Percentiles rank a stretch among this genome's conserved stretches.
Evolutionary conservation across 208 protist genomes (phyloP).

Genomic region (Zelonia costaricensis): DNA sequence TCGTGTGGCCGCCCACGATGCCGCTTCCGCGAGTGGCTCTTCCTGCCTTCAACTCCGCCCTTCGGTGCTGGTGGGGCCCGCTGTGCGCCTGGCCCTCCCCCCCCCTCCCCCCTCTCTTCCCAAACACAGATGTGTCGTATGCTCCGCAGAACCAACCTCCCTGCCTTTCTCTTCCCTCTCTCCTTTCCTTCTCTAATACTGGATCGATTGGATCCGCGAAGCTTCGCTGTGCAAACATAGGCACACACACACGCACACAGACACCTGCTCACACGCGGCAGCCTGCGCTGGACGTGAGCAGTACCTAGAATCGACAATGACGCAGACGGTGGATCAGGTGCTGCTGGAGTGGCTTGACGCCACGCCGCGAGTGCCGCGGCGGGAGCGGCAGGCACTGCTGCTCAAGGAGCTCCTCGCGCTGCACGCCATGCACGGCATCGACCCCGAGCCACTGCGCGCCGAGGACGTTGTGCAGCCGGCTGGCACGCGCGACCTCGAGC

Average conservation of each 20-base stretch:
- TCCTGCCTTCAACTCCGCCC: no score
- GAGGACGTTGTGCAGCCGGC: background rate
- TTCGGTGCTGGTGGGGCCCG: no score
- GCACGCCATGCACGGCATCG: constrained; percentile 2
- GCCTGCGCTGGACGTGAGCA: no score
- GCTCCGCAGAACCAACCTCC: no score
- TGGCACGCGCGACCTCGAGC: background rate
- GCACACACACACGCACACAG: background rate
- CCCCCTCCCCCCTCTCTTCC: background rate
- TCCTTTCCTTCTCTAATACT: no score
- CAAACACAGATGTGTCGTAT: background rate
- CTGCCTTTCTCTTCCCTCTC: no score
- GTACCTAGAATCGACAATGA: background rate
- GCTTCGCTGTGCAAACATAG: background rate
- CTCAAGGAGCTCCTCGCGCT: constrained; percentile 26
- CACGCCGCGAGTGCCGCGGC: constrained; percentile 18
- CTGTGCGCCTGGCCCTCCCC: no score
- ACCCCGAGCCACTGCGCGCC: background rate
- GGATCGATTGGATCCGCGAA: no score
- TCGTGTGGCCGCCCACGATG: no score
- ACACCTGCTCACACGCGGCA: background rate
- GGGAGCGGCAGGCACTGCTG: constrained; percentile 25
- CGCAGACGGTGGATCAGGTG: constrained; percentile 21
- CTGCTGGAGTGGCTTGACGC: constrained; percentile 25
- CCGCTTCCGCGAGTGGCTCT: no score